Percentiles rank a stretch among this genome's conserved stretches.
Evolutionary conservation across 1,284 basidiomycete genomes (phyloP).

Genomic region (Wallemia ichthyophaga): DNA sequence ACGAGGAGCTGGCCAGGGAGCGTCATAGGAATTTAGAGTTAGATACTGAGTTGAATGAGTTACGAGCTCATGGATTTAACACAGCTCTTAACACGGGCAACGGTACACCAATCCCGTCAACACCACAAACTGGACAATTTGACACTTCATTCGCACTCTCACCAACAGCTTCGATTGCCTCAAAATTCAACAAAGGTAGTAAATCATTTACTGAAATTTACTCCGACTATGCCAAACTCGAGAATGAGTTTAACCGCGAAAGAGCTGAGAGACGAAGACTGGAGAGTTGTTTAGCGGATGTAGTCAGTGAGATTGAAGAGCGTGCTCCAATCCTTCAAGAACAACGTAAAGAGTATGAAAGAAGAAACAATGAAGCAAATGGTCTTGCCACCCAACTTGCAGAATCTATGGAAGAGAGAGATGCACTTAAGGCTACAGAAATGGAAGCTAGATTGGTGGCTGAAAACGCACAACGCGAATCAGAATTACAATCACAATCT

Average conservation of each 20-base stretch:
- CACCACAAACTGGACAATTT: constrained; percentile 4
- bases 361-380: constrained; percentile 38
- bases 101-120: constrained; percentile 1
- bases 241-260: constrained; percentile 48
- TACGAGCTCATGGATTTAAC: constrained; percentile 3
- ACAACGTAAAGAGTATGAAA: constrained; percentile 57
- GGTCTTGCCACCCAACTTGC: constrained; percentile 52
- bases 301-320: constrained; percentile 44
- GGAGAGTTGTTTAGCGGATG: constrained; percentile 28
- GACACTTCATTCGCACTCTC: constrained; percentile 28
- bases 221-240: constrained; percentile 50
- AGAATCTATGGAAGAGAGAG: constrained; percentile 35
- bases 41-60: constrained; percentile 10
- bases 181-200: constrained; percentile 39
- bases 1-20: constrained; percentile 30
- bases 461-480: constrained; percentile 8
- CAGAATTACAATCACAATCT: constrained; percentile 30
- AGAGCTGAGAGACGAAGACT: constrained; percentile 49
- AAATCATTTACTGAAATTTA: constrained; percentile 74
- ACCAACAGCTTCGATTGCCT: constrained; percentile 57
- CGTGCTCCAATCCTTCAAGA: constrained; percentile 56
- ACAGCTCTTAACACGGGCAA: background rate
- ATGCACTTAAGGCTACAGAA: constrained; percentile 14
- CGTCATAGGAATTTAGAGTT: constrained; percentile 12
- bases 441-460: constrained; percentile 8